Base-by-base conservation (phyloP, 2,329 filamentous ascomycete species). In the Fusarium caatingaense region DNA sequence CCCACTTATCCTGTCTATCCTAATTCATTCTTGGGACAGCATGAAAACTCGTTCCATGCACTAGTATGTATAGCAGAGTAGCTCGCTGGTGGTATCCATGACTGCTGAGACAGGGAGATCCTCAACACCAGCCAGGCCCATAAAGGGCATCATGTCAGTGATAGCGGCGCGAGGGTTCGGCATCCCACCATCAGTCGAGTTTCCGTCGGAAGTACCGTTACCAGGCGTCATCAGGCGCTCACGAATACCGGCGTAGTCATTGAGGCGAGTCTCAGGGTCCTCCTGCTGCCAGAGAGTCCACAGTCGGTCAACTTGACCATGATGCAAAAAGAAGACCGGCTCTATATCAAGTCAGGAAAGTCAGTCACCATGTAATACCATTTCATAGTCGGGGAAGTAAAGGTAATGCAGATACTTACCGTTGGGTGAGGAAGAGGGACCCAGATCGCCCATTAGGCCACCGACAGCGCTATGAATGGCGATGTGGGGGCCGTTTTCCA, bases 241-340 rank as follows among this genome's bases (percentile, higher is more conserved):
- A 74, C 67, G 56, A 49, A 47, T 51, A 10, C 49, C 34, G 3
- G 34, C n/a, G 18, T 51, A 51, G 25, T 51, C 23, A 8, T 25
- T 20, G 18, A 40, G 18, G 4, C 34, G 32, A 11, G 12, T 2
- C 23, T 41, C 5, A 4, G 32, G 48, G 48, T 50, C 23, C 11
- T 27, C n/a, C 12, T 41, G 32, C 12, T 51, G 48, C 48, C 48
- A 51, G 11, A 41, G 34, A 34, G 32, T 23, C 48, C 48, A 51
- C 32, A 51, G 34, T 8, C 48, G 48, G 12, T 51, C 32, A 12
- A 51, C 34, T 34, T 51, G 32, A 21, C 10, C 8, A 21, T 51
- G 32, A 16, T 51, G 48, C 32, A 51, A 20, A 20, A 51, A 51
- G 48, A 51, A 51, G 4, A 51, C 12, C 3, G 48, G 48, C 27